Evolutionary conservation across 2,329 filamentous ascomycete species (phyloP).

Genomic region (Bipolaris sorokiniana): DNA sequence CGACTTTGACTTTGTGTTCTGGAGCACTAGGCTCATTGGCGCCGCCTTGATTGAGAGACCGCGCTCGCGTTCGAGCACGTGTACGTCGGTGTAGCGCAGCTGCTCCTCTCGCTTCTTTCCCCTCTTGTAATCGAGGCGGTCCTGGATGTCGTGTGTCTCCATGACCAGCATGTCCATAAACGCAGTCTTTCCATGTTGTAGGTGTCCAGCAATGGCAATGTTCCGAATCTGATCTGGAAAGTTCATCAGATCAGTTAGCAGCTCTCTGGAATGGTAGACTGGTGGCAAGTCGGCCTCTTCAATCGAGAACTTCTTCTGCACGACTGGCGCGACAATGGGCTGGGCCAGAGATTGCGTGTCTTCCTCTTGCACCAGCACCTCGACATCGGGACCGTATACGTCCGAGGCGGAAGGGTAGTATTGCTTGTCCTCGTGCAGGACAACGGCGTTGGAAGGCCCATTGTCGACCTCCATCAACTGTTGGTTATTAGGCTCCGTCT

Average conservation of each 20-base stretch:
- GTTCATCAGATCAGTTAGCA: conserved; percentile 96
- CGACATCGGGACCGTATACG: conserved; percentile 91
- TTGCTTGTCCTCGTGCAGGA: conserved; percentile 98
- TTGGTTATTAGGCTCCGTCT: conserved; percentile 64
- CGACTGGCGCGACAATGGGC: conserved; percentile 90
- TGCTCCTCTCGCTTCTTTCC: conserved; percentile 87
- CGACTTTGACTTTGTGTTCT: conserved; percentile 88
- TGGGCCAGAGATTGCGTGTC: conserved; percentile 91
- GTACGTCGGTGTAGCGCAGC: conserved; percentile 91
- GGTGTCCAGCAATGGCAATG: conserved; percentile 85
- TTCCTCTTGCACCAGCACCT: conserved; percentile 95
- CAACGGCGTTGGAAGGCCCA: conserved; percentile 92
- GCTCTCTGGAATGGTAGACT: conserved; percentile 84
- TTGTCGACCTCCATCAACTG: conserved; percentile 95
- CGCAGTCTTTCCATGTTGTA: conserved; percentile 97
- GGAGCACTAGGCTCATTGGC: conserved; percentile 91
- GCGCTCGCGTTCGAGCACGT: conserved; percentile 85
- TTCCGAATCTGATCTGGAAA: conserved; percentile 95
- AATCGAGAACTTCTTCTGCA: conserved; percentile 94
- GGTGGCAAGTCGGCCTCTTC: conserved; percentile 89
- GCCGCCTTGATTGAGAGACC: conserved; percentile 91
- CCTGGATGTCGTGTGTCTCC: conserved; percentile 88
- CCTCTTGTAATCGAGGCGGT: conserved; percentile 78
- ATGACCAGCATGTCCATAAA: conserved; percentile 98
- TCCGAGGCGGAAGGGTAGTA: conserved; percentile 99